Evolutionary conservation across 2,329 filamentous ascomycete genomes (phyloP).

Genomic region (Fusarium virguliforme): DNA sequence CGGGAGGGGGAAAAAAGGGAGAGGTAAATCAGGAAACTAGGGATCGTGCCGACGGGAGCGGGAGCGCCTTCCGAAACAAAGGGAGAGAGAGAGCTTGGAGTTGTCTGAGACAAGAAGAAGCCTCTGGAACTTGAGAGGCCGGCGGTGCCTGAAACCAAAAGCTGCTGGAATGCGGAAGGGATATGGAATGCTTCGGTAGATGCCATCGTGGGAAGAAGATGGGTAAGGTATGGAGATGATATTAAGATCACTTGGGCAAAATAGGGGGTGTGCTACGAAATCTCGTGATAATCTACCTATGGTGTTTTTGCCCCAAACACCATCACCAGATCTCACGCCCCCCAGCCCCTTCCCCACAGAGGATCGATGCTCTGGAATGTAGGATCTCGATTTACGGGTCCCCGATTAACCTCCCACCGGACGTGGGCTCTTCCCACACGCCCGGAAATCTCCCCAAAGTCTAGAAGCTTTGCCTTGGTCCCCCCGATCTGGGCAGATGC

Average conservation of each 20-base stretch:
- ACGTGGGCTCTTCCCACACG: background rate
- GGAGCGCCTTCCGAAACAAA: slow-evolving; percentile 30
- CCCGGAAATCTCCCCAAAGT: slow-evolving; percentile 4
- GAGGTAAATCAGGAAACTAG: slow-evolving; percentile 17
- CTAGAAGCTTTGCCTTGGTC: background rate
- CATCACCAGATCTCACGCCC: slow-evolving; percentile 1
- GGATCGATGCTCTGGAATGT: slow-evolving; percentile 2
- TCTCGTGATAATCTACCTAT: slow-evolving; percentile 17
- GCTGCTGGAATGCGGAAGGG: slow-evolving; percentile 16
- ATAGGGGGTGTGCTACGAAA: background rate
- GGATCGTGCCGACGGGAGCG: slow-evolving; percentile 40
- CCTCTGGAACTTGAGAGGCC: slow-evolving; percentile 4
- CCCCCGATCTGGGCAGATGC: background rate
- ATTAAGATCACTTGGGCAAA: slow-evolving; percentile 7
- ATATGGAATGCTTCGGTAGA: background rate
- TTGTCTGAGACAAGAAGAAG: slow-evolving; percentile 30
- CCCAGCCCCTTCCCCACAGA: background rate
- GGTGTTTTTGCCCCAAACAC: slow-evolving; percentile 27
- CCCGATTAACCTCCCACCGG: slow-evolving; percentile 3
- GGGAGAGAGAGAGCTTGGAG: slow-evolving; percentile 26
- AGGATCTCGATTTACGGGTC: background rate
- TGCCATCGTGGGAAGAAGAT: background rate
- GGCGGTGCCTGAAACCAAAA: background rate
- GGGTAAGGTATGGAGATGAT: slow-evolving; percentile 17
- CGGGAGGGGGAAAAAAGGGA: background rate